phyloP scores from a whole-genome alignment of 495 filamentous ascomycete species.

The Penicillium cinerascens region DNA sequence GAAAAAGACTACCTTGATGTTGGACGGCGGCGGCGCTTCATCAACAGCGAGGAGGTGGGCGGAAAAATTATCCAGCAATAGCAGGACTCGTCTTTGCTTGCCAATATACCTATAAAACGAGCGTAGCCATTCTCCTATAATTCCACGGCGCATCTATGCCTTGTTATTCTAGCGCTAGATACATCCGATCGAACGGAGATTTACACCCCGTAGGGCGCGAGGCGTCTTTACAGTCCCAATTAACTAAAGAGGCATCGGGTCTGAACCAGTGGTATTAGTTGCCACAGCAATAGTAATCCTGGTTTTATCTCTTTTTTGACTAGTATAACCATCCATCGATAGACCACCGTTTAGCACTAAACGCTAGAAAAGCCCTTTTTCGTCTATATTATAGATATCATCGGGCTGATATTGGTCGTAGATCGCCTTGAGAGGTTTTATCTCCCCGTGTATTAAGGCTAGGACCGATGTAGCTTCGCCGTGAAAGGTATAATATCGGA shows the following conservation, averaged over 20 bases:
- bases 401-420: slow-evolving; percentile 4
- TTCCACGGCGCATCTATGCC: slow-evolving; percentile 11
- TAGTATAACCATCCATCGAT: neutral
- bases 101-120: slow-evolving; percentile 22
- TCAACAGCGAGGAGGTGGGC: slow-evolving; percentile 1
- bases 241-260: slow-evolving; percentile 15
- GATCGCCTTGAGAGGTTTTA: slow-evolving; percentile 1
- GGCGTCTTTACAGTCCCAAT: slow-evolving; percentile 23
- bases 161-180: slow-evolving; percentile 7
- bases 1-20: neutral
- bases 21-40: neutral
- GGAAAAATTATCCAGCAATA: slow-evolving; percentile 21
- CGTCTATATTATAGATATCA: slow-evolving; percentile 9
- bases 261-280: slow-evolving; percentile 16
- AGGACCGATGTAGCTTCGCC: slow-evolving; percentile 9
- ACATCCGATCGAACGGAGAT: slow-evolving; percentile 8
- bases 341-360: slow-evolving; percentile 11
- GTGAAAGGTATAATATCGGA: slow-evolving; percentile 8
- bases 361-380: slow-evolving; percentile 3
- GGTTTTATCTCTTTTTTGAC: slow-evolving; percentile 10
- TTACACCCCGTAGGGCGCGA: slow-evolving; percentile 10
- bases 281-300: slow-evolving; percentile 17
- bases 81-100: slow-evolving; percentile 12
- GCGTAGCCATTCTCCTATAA: slow-evolving; percentile 23
- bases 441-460: slow-evolving; percentile 6